Evolutionary conservation across 768 basidiomycete genomes (phyloP).

Genomic region (Kwoniella newhampshirensis): DNA sequence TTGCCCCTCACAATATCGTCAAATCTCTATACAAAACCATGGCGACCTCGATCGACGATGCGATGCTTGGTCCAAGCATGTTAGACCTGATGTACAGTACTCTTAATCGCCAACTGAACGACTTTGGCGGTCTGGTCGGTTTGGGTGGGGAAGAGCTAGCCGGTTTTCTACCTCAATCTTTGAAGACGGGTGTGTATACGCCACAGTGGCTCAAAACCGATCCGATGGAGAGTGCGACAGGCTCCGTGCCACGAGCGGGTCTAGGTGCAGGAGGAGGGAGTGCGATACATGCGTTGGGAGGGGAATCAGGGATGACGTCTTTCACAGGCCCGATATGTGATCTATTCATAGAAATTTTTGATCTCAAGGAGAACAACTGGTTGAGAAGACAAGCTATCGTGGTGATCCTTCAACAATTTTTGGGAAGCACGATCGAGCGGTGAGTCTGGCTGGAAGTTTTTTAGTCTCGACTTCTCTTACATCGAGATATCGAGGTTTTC

Average conservation of each 20-base stretch:
- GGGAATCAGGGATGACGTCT: conserved; percentile 81
- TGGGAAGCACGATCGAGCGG: conserved; percentile 95
- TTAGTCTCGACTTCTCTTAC: too few relatives aligned
- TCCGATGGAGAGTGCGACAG: conserved; percentile 1
- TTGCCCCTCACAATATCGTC: conserved; percentile 62
- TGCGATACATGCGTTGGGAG: conserved; percentile 64
- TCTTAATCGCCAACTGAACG: conserved; percentile 34
- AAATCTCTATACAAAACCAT: conserved; percentile 87
- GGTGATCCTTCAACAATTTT: conserved; percentile 90
- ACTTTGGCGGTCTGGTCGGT: conserved; percentile 38
- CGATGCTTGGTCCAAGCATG: conserved; percentile 74
- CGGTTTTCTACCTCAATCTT: conserved; percentile 23
- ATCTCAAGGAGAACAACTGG: conserved; percentile 97
- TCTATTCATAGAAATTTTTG: conserved; percentile 85
- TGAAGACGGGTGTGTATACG: conserved; percentile 19
- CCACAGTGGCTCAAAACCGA: conserved; percentile 18
- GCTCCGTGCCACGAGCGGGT: background rate
- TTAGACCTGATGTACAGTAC: conserved; percentile 41
- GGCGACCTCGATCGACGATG: conserved; percentile 92
- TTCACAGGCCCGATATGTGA: conserved; percentile 96
- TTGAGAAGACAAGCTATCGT: conserved; percentile 90
- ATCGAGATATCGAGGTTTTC: too few relatives aligned
- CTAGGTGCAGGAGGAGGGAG: background rate
- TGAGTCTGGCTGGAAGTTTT: conserved; percentile 55
- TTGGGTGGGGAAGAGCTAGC: conserved; percentile 29